Evolutionary conservation across 371 early-diverging fungal species (phyloP).

Genomic region (Mucor circinelloides): DNA sequence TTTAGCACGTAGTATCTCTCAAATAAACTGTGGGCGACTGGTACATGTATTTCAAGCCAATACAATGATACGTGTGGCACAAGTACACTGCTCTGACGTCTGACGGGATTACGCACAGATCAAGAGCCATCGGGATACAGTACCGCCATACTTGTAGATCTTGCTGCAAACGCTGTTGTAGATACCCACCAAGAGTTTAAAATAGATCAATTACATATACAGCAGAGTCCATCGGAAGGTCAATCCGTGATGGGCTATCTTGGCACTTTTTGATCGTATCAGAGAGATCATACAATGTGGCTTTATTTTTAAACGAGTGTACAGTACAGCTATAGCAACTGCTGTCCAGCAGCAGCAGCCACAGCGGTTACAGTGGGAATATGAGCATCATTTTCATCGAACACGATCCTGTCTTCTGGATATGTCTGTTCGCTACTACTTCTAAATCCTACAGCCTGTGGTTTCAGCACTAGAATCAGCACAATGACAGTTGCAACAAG

Average conservation of each 20-base stretch:
- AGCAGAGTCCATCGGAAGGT: too few relatives aligned
- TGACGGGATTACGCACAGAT: background rate
- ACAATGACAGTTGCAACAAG: background rate
- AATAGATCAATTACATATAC: too few relatives aligned
- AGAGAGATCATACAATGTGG: background rate
- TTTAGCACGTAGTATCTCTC: background rate
- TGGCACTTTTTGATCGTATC: too few relatives aligned
- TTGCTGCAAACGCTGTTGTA: too few relatives aligned
- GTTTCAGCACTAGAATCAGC: slow-evolving; percentile 5
- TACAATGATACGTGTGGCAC: background rate
- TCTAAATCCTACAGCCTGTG: slow-evolving; percentile 8
- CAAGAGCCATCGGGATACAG: background rate
- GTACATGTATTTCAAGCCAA: background rate
- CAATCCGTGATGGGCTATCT: too few relatives aligned
- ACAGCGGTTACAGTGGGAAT: background rate
- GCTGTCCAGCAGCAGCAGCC: background rate
- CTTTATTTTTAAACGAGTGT: background rate
- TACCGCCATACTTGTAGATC: background rate
- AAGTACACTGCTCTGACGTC: background rate
- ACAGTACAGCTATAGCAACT: background rate
- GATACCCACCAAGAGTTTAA: too few relatives aligned
- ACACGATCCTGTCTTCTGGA: background rate
- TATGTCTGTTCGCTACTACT: slow-evolving; percentile 5
- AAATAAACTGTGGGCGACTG: background rate
- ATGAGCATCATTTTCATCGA: background rate